Evolutionary conservation across 2,329 filamentous ascomycete genomes (phyloP).

Genomic region (Fusarium miscanthi): DNA sequence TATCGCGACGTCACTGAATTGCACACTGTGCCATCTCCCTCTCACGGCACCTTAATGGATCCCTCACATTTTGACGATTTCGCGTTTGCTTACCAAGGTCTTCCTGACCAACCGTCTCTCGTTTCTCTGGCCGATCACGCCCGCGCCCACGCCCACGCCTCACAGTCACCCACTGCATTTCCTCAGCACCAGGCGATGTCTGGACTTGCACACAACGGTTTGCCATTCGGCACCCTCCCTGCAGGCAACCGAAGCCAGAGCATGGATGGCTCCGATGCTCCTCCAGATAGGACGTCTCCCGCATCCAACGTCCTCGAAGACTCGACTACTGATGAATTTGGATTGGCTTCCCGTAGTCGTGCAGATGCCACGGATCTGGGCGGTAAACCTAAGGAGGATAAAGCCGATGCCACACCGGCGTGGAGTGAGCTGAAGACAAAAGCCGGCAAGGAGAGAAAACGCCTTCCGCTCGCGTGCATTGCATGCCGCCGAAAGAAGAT

Average conservation of each 20-base stretch:
- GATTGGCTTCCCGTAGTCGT: conserved; percentile 58
- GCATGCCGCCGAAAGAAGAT: conserved; percentile 98
- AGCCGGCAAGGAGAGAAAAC: conserved; percentile 94
- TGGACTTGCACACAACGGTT: conserved; percentile 37
- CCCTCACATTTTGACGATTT: conserved; percentile 64
- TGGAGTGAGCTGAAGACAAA: conserved; percentile 91
- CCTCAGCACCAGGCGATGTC: conserved; percentile 47
- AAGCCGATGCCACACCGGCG: conserved; percentile 68
- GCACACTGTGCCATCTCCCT: conserved; percentile 34
- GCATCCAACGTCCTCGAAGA: conserved; percentile 63
- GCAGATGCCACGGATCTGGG: conserved; percentile 66
- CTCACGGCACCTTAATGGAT: conserved; percentile 54
- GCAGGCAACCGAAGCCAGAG: conserved; percentile 44
- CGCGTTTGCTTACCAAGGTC: conserved; percentile 60
- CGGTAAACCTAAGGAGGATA: conserved; percentile 66
- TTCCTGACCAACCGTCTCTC: conserved; percentile 57
- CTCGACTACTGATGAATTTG: conserved; percentile 68
- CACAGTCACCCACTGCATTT: conserved; percentile 49
- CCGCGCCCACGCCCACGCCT: conserved; percentile 49
- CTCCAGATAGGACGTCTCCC: conserved; percentile 56
- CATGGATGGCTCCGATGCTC: conserved; percentile 58
- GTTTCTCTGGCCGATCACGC: conserved; percentile 51
- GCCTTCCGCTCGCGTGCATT: conserved; percentile 92
- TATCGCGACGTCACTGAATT: conserved; percentile 41
- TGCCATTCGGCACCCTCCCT: conserved; percentile 39